A percentile compares a stretch with the other conserved stretches of the same genome.
Conservation (phyloP, 306 rosid species). For the Trichosanthes truncata region DNA sequence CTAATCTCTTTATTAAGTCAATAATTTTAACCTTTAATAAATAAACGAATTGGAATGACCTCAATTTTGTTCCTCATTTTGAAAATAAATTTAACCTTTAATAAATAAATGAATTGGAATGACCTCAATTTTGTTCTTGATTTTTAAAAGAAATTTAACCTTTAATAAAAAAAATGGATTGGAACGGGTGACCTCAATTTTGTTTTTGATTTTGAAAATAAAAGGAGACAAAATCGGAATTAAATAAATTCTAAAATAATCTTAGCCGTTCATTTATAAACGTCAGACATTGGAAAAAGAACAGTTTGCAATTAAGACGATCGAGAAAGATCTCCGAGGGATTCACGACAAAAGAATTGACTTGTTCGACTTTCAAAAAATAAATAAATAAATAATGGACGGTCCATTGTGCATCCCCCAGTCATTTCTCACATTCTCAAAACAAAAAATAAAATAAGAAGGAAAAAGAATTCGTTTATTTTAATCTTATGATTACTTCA, state of each 20-base stretch:
- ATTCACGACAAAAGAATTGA: neutral
- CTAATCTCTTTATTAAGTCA: too few relatives aligned
- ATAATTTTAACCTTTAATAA: neutral
- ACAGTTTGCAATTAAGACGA: neutral
- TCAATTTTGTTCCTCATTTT: too few relatives aligned
- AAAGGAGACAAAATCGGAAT: neutral
- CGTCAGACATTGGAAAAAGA: neutral
- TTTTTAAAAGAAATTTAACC: too few relatives aligned
- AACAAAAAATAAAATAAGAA: too few relatives aligned
- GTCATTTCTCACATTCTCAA: too few relatives aligned
- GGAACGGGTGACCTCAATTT: neutral
- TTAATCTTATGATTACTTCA: too few relatives aligned
- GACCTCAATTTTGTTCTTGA: neutral
- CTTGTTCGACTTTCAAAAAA: too few relatives aligned
- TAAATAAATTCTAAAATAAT: neutral
- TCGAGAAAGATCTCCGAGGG: neutral
- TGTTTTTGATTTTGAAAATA: neutral
- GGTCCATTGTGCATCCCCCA: neutral
- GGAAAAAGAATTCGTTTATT: too few relatives aligned
- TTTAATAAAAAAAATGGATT: neutral
- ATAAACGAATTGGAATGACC: neutral
- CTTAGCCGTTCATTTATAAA: neutral
- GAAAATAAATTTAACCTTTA: neutral
- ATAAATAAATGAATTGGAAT: neutral
- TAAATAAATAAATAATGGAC: neutral